Base-by-base conservation (phyloP, 192 early-diverging fungal species). In the Thamnidium elegans region DNA sequence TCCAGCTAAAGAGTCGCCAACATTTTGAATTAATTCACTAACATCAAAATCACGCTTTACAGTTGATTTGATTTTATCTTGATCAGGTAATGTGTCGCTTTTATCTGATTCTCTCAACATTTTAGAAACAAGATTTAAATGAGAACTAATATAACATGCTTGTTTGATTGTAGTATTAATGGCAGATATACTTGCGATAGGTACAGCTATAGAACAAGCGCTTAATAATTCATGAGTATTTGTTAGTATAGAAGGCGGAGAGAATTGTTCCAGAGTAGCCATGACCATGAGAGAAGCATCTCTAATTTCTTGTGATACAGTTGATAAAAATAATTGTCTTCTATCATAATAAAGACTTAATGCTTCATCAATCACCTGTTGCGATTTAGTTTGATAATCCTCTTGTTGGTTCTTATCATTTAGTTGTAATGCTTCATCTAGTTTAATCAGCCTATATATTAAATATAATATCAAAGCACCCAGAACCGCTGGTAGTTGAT, bases 1-100 rank as follows among this genome's bases (percentile, higher is more conserved):
- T 13, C 79, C 84, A 6, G 82, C 79, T 17, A 84, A 58, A 19
- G 77, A 67, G 68, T 86, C 84, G 5, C 81, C 84, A 3, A 86
- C 63, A 58, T 74, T 76, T 63, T 86, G 82, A 3, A 84, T 65
- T 62, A 82, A 58, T 46, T 81, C 76, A 23, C 81, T 74, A 15
- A 84, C 72, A 67, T 86, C 84, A 72, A 86, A 86, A 14, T 77
- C 61, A 4, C 51, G 46, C 9, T 50, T 58, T 8, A 68, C 43
- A 23, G 39, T 59, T 42, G n/a, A 67, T 47, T 58, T 50, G 1
- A 69, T 43, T 17, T n/a, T n/a, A 7, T 50, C 20, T 11, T 31
- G 14, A 21, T 54, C 43, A 9, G 21, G 32, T 9, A 34, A 20
- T 1, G 15, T 34, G 3, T 10, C 4, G 36, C 4, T 39, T 30